Base-by-base conservation (phyloP, 2,329 filamentous ascomycete genomes). In the Alternaria postmessia region DNA sequence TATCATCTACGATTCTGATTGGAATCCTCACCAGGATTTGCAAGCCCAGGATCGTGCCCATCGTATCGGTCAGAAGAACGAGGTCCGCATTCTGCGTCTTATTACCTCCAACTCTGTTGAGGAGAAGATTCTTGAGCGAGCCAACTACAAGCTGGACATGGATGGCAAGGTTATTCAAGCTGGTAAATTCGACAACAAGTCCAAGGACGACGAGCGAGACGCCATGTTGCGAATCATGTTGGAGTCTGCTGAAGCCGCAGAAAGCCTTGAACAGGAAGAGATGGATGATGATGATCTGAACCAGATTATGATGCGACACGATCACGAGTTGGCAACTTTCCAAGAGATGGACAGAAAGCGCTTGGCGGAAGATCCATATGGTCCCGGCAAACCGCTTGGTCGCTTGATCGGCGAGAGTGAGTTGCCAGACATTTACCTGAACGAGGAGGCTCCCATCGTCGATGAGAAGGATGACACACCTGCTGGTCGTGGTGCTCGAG, bases 11-110 rank as follows among this genome's bases (percentile, higher is more conserved):
- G 95, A 99, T 76, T 99, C 95, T 0, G 95, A 99, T 82, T 99
- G 95, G 95, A 99, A 99, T 80, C 95, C 95, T 76, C 94, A 98
- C 78, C 95, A 99, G 80, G 95, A 99, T 91, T 84, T 99, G 80
- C 95, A 99, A 80, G 95, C 95, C 14, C 95, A 99, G 78, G 95
- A 99, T 90, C 95, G 95, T 89, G 95, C 95, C 47, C 95, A 99
- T 88, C 94, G 95, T 91, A 99, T 99, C 69, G 95, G 95, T 63
- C 95, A 99, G 80, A 99, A 99, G 89, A 99, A 99, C 72, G 95
- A 99, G 80, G 95, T 99, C 57, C 91, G 95, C 71, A 99, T 99
- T 78, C 82, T 99, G 61, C 90, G 95, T 79, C 85, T 99, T 44
- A 98, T 99, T 79, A 97, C 91, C 67, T 96, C 93, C 9, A 97